Percentiles rank a stretch among this genome's conserved stretches.
Evolutionary conservation across 2,329 filamentous ascomycete species (phyloP).

Genomic region (Aspergillus sp.): DNA sequence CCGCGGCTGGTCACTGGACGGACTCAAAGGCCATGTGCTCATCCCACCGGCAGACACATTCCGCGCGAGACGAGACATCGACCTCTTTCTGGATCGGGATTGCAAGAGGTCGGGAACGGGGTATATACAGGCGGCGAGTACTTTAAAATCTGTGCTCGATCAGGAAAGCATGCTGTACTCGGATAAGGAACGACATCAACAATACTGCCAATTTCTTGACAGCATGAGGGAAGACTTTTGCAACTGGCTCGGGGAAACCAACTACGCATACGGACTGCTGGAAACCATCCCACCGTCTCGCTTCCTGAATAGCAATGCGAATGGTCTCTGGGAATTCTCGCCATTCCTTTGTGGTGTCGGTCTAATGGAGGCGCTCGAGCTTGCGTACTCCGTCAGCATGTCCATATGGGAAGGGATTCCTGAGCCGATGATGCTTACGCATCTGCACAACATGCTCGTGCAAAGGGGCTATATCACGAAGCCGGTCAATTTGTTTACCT

Average conservation of each 20-base stretch:
- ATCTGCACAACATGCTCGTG: slow-evolving; percentile 43
- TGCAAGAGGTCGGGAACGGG: slow-evolving; percentile 15
- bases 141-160: neutral
- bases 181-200: neutral
- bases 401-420: slow-evolving; percentile 32
- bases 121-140: neutral
- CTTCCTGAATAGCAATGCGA: slow-evolving; percentile 32
- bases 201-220: neutral
- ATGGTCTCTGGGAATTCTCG: slow-evolving; percentile 42
- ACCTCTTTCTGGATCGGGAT: slow-evolving; percentile 36
- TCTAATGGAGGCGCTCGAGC: slow-evolving; percentile 36
- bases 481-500: slow-evolving; percentile 22
- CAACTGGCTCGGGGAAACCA: neutral
- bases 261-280: slow-evolving; percentile 16
- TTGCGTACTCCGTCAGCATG: slow-evolving; percentile 28
- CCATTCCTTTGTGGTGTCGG: slow-evolving; percentile 42
- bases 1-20: slow-evolving; percentile 2
- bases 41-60: slow-evolving; percentile 15
- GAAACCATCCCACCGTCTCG: slow-evolving; percentile 34
- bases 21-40: neutral
- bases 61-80: slow-evolving; percentile 32
- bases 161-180: neutral
- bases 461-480: slow-evolving; percentile 31
- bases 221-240: neutral
- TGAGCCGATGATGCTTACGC: slow-evolving; percentile 34